A percentile compares a stretch with the other conserved stretches of the same genome.
phyloP scores from a whole-genome alignment of 768 basidiomycete species.

The Scleroderma bovista region DNA sequence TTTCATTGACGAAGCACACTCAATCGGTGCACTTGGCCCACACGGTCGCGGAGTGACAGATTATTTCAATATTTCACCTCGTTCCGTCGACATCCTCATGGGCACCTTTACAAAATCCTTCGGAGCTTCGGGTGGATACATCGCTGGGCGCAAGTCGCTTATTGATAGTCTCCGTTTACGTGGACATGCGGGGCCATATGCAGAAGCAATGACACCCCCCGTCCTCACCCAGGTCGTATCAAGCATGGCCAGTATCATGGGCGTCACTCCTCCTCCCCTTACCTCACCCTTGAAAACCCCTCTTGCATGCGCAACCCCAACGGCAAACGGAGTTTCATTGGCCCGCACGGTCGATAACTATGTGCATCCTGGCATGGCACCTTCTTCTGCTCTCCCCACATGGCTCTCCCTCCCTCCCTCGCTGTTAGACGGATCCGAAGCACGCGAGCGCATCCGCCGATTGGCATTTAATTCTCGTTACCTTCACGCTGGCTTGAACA shows the following conservation, averaged over 20 bases:
- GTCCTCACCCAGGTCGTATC: conserved; percentile 89
- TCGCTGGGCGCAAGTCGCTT: conserved; percentile 75
- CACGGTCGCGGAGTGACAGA: conserved; percentile 93
- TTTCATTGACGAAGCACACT: conserved; percentile 96
- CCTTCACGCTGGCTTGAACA: conserved; percentile 77
- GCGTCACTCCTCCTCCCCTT: conserved; percentile 44
- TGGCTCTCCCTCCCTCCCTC: conserved; percentile 75
- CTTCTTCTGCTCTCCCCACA: conserved; percentile 55
- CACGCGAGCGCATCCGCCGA: conserved; percentile 72
- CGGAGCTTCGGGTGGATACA: conserved; percentile 92
- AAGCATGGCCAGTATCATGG: conserved; percentile 97
- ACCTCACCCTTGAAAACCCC: conserved; percentile 24
- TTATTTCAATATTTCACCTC: conserved; percentile 84
- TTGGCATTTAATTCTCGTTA: conserved; percentile 96
- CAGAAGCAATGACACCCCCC: conserved; percentile 86
- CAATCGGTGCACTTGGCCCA: conserved; percentile 92
- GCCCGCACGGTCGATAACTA: conserved; percentile 37
- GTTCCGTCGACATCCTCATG: conserved; percentile 88
- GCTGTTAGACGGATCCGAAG: conserved; percentile 81
- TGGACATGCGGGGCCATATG: conserved; percentile 79
- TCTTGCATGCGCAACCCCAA: conserved; percentile 26
- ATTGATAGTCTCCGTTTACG: conserved; percentile 78
- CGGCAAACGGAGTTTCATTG: conserved; percentile 25
- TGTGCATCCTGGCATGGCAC: conserved; percentile 64
- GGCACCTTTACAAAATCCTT: conserved; percentile 98